These are phyloP conservation scores for Ophiorrhiza pumila DNA, from an alignment of 257 asterid species.

Conservation along the genomic window DNA sequence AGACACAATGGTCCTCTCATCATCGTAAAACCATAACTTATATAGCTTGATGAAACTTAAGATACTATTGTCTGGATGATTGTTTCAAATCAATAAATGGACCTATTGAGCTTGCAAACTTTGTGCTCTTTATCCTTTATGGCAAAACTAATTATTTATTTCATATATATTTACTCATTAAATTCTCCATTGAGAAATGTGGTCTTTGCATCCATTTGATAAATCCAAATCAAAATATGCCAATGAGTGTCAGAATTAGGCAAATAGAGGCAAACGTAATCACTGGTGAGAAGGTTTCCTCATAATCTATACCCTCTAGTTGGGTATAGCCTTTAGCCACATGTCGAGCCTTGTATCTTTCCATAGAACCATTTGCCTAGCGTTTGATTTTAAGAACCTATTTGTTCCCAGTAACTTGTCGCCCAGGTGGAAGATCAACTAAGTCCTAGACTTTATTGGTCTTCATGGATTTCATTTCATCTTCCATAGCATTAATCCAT, in stretches of 20 bases:
- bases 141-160: not conserved
- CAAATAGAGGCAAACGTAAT: too few relatives aligned
- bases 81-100: not conserved
- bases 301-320: too few relatives aligned
- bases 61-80: not conserved
- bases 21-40: not conserved
- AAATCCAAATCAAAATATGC: too few relatives aligned
- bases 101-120: not conserved
- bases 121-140: not conserved
- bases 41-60: not conserved
- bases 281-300: too few relatives aligned
- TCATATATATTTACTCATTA: not conserved
- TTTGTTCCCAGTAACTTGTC: too few relatives aligned
- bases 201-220: not conserved
- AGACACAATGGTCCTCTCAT: too few relatives aligned
- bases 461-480: not conserved
- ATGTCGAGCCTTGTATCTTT: too few relatives aligned
- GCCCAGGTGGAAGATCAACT: not conserved
- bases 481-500: not conserved
- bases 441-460: not conserved
- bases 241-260: too few relatives aligned
- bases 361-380: too few relatives aligned
- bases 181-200: not conserved
- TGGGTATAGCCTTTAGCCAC: too few relatives aligned
- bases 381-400: too few relatives aligned